Evolutionary conservation across 495 filamentous ascomycete genomes (phyloP), one percentile per base, ranked within the genome.

Genomic region (Tuber microsphaerosporum): DNA sequence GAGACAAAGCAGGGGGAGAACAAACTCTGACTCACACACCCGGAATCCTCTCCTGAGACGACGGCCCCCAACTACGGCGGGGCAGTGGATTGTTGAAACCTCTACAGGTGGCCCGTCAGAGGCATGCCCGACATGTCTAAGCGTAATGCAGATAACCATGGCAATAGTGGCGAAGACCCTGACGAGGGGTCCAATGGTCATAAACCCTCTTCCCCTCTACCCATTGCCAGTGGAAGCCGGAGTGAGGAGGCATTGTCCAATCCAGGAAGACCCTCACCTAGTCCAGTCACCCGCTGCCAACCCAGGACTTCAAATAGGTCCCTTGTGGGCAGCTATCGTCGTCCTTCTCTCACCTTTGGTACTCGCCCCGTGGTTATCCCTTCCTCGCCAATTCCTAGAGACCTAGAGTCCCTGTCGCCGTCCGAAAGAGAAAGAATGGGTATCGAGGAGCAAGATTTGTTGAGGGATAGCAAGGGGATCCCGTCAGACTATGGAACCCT

Each of bases 391-490:
- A 74, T 80, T 4, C 81, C 85, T 1, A 85, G 87, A 6, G 86
- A 88, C 31, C 85, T 88, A 26, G 84, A 84, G 3, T 84, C 84
- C 44, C 82, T 92, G 61, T 89, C 88, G 0, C 88, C 88, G 71
- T 86, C 87, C 42, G 92, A 94, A 74, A 86, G 87, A 20, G 85
- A 89, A 68, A 86, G 88, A 61, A 89, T 88, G n/a, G 87, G 90
- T 31, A 85, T 88, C 39, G 92, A 94, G 71, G 93, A 95, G 83
- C 86, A 91, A 73, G 89, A 90, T 75, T 84, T 97, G 65, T 83
- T 97, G 42, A 76, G 72, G 48, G 78, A 76, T 17, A 76, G 71
- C 31, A 56, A 76, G 37, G 69, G 72, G 17, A 26, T 76, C 20
- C n/a, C 77, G 14, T 44, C 76, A 10, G 46, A 79, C n/a, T 80